phyloP scores from a whole-genome alignment of 805 yeast species.

The Metschnikowia cerradonensis region DNA sequence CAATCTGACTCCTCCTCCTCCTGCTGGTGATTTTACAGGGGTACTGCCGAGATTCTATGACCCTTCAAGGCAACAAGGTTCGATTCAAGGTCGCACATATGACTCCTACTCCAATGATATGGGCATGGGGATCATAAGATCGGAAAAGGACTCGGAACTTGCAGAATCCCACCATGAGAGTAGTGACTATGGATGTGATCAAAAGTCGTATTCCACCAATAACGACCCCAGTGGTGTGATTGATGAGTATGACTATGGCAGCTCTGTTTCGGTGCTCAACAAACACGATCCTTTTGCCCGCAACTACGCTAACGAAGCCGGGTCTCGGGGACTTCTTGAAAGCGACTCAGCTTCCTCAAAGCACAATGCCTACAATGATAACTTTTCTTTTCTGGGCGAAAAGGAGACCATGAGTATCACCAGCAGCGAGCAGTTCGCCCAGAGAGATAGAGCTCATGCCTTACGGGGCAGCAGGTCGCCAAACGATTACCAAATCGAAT shows the following conservation, averaged over 20 bases:
- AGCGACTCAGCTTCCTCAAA: background rate
- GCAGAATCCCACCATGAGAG: background rate
- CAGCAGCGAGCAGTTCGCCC: background rate
- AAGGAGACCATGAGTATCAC: background rate
- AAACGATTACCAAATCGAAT: background rate
- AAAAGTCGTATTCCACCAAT: background rate
- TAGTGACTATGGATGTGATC: background rate
- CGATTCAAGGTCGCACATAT: background rate
- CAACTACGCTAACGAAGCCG: background rate
- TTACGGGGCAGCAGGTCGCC: background rate
- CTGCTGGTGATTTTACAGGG: background rate
- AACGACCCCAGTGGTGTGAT: background rate
- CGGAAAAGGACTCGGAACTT: background rate
- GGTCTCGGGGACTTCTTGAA: background rate
- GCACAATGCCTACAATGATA: background rate
- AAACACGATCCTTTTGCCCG: background rate
- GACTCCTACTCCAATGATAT: background rate
- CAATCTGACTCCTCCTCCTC: background rate
- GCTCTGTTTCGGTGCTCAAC: conserved; percentile 2
- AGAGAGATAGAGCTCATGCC: background rate
- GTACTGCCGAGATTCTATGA: background rate
- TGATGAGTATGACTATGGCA: conserved; percentile 1
- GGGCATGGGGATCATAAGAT: background rate
- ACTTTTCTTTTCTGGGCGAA: background rate
- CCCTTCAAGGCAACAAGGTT: background rate